Conservation (phyloP, 2,329 filamentous ascomycete species). For the Thyridium curvatum region DNA sequence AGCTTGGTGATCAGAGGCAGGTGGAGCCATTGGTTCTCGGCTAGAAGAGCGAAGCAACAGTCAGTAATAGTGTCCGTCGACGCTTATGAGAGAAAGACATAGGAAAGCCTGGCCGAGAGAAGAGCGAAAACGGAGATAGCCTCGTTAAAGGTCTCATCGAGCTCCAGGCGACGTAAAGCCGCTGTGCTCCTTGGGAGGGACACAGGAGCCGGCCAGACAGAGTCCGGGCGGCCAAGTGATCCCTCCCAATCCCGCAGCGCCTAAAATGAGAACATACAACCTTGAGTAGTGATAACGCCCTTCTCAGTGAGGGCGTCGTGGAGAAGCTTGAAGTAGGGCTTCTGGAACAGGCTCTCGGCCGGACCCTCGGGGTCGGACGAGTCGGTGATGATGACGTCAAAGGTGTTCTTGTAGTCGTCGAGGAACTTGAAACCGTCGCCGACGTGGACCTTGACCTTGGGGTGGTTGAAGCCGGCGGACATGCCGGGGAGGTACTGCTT, state of each 20-base stretch:
- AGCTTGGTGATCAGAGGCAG: conserved; percentile 87
- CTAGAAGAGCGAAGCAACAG: conserved; percentile 39
- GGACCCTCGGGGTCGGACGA: conserved; percentile 96
- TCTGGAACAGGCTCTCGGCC: conserved; percentile 94
- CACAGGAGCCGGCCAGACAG: conserved; percentile 23
- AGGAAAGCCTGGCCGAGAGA: conserved; percentile 8
- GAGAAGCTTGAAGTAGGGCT: conserved; percentile 96
- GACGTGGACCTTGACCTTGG: conserved; percentile 86
- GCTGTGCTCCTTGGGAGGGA: conserved; percentile 1
- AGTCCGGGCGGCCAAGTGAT: conserved; percentile 17
- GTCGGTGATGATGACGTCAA: conserved; percentile 99
- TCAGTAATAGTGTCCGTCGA: conserved; percentile 6
- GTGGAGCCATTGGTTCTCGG: conserved; percentile 99
- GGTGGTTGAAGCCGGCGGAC: conserved; percentile 88
- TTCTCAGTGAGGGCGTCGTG: conserved; percentile 84
- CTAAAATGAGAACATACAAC: conserved; percentile 85
- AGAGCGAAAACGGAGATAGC: conserved; percentile 6
- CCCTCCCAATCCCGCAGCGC: conserved; percentile 14
- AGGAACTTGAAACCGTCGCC: conserved; percentile 99
- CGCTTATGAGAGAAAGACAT: conserved; percentile 5
- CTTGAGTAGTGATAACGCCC: conserved; percentile 99
- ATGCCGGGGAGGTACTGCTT: conserved; percentile 97
- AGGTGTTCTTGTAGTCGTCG: conserved; percentile 90
- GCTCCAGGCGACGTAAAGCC: no score
- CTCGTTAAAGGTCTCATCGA: background rate